Evolutionary conservation across 495 filamentous ascomycete genomes (phyloP).

Genomic region (Neurospora sp.): DNA sequence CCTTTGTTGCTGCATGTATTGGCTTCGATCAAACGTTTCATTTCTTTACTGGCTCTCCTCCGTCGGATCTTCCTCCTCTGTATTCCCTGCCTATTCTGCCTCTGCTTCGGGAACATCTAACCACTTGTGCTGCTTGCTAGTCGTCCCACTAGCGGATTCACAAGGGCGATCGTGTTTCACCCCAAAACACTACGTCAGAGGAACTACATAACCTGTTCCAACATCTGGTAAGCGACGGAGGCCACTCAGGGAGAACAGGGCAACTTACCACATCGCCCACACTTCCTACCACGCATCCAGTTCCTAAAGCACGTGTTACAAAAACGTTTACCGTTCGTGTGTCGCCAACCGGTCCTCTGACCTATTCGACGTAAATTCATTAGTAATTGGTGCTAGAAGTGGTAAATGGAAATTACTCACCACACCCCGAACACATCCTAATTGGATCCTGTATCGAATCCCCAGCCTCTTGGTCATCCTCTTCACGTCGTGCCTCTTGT

Average conservation of each 20-base stretch:
- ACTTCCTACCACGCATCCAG: neutral
- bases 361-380: neutral
- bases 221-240: neutral
- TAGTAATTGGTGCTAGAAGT: neutral
- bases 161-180: neutral
- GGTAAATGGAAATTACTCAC: neutral
- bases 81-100: neutral
- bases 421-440: neutral
- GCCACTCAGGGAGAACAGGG: neutral
- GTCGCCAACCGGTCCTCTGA: too few species aligned
- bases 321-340: too few species aligned
- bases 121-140: neutral
- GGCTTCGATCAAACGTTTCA: neutral
- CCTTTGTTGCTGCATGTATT: neutral
- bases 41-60: neutral
- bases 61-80: neutral
- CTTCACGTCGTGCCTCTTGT: too few species aligned
- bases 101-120: neutral
- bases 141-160: neutral
- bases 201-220: neutral
- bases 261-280: neutral
- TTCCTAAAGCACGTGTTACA: rapidly evolving
- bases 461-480: too few species aligned
- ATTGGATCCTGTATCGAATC: too few species aligned
- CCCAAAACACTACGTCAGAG: neutral